These are phyloP conservation scores for Tremella mesenterica DNA, from an alignment of 768 basidiomycete species.

Conservation along the genomic window DNA sequence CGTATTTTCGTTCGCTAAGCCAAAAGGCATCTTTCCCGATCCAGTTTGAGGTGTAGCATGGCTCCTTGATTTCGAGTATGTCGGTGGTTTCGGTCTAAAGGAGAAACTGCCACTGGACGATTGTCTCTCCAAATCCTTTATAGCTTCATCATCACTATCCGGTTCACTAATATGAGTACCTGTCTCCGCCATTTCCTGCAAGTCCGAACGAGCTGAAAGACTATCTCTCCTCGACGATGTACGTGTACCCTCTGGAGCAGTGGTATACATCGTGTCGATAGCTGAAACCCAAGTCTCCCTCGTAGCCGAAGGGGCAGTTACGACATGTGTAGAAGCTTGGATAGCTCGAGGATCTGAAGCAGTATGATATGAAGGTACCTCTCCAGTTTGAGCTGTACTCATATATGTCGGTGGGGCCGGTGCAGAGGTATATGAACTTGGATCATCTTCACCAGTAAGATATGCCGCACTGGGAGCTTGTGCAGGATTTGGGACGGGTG, in stretches of 20 bases:
- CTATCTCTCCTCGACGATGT: no score
- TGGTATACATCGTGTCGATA: background rate
- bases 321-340: no score
- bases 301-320: no score
- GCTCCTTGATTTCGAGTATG: background rate
- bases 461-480: no score
- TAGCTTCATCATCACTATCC: conserved; percentile 21
- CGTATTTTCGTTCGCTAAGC: conserved; percentile 19
- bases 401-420: no score
- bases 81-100: background rate
- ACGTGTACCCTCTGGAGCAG: background rate
- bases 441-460: no score
- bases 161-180: conserved; percentile 26
- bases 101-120: conserved; percentile 25
- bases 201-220: conserved; percentile 8
- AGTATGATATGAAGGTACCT: no score
- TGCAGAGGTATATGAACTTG: no score
- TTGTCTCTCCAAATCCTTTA: conserved; percentile 31
- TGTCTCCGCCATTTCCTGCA: conserved; percentile 16
- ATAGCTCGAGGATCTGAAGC: no score
- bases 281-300: no score
- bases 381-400: no score
- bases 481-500: conserved; percentile 21
- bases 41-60: background rate
- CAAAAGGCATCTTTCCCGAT: conserved; percentile 2